Evolutionary conservation across 2,329 filamentous ascomycete genomes (phyloP), one percentile per base, ranked within the genome.

Genomic region (Amylocarpus encephaloides): DNA sequence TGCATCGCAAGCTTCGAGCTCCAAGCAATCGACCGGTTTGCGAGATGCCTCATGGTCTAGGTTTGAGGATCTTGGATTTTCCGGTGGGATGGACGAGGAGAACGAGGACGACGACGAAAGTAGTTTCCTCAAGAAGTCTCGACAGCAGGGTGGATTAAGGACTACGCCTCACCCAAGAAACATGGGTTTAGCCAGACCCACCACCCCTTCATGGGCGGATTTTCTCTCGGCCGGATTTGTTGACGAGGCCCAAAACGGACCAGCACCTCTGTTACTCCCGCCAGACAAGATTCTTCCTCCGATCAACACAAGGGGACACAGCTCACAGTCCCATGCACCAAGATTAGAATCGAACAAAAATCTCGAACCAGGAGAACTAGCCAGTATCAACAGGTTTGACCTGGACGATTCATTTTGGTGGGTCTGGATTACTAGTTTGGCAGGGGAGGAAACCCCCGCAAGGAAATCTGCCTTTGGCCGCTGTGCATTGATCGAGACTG

Each of bases 381-480:
- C 93, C 29, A 97, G 90, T 65, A 95, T 98, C 64, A 86, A 80
- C 19, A 79, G 79, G 34, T 80, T 97, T 50, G 85, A 93, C 55
- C 75, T 98, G 5, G 93, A 98, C 61, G 92, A 97, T 66, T 86
- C 90, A 1, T 98, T 98, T 68, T 98, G 93, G 93, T 97, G 93
- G 92, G 93, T 97, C 3, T 98, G 93, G 93, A 97, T 98, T 77
- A 94, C 83, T 60, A 97, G 92, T 74, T 73, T 98, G 62, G 90
- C 92, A 1, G 86, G 83, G 0, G 93, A 98, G 63, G 93, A 98
- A 70, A 87, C 91, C 0, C 70, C 82, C 0, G 78, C 85, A 42
- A 82, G 93, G 53, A 98, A 98, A 67, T 85, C 91, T 5, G 89
- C 91, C 0, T 98, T 98, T 66, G 93, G 93, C 34, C 80, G 93